A percentile compares a stretch with the other conserved stretches of the same genome.
Evolutionary conservation across 2,329 filamentous ascomycete species (phyloP).

Genomic region (Mycogone perniciosa): DNA sequence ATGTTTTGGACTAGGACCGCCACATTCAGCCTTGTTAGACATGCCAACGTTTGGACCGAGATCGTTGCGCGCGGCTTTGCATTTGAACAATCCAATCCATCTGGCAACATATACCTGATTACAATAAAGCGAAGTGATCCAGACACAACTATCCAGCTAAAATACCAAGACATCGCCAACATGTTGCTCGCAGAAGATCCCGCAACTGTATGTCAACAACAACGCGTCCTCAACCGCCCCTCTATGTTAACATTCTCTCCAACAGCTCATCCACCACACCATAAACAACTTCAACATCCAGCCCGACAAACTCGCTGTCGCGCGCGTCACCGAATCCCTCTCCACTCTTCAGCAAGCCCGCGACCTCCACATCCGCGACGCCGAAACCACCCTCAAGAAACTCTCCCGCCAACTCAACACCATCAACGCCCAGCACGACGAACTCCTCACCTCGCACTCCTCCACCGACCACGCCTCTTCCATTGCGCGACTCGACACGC

Average conservation of each 20-base stretch:
- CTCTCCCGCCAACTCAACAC: conserved; percentile 71
- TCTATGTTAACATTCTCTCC: too few species aligned
- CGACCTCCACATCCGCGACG: conserved; percentile 66
- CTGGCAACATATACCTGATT: too few species aligned
- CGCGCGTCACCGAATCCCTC: conserved; percentile 78
- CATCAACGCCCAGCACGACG: conserved; percentile 67
- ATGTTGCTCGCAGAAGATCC: conserved; percentile 96
- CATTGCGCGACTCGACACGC: conserved; percentile 81
- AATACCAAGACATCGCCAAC: conserved; percentile 31
- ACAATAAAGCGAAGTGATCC: not conserved
- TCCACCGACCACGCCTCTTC: conserved; percentile 72
- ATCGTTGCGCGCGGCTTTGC: too few species aligned
- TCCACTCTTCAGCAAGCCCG: conserved; percentile 79
- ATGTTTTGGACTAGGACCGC: not conserved
- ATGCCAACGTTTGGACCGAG: too few species aligned
- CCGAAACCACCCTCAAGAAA: conserved; percentile 60
- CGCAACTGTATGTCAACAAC: conserved; percentile 56
- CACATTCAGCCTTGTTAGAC: not conserved
- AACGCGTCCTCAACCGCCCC: not conserved
- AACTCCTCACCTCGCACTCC: conserved; percentile 69
- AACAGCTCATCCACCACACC: conserved; percentile 81
- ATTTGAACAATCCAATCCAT: too few species aligned
- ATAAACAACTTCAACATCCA: conserved; percentile 92
- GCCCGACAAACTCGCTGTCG: conserved; percentile 77
- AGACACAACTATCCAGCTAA: not conserved